Percentiles rank a stretch among this genome's conserved stretches.
Evolutionary conservation across 116 monocot species (phyloP).

Genomic region (Cymodocea nodosa): DNA sequence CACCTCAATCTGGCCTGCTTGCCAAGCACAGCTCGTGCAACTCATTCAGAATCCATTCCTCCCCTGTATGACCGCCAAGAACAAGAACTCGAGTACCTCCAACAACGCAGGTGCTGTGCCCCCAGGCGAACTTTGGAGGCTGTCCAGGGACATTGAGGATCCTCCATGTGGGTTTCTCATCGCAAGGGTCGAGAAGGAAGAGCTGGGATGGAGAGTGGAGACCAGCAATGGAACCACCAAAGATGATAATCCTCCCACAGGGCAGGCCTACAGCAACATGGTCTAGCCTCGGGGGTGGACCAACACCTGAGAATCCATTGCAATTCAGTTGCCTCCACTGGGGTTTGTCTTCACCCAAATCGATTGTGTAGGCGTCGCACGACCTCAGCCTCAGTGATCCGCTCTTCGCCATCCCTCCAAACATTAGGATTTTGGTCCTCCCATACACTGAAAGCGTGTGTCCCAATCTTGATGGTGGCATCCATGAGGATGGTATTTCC

Average conservation of each 20-base stretch:
- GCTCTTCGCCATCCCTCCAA: slow-evolving; percentile 75
- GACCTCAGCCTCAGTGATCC: slow-evolving; percentile 55
- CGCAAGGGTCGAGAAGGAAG: slow-evolving; percentile 50
- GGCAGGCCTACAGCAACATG: slow-evolving; percentile 74
- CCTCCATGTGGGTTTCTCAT: slow-evolving; percentile 59
- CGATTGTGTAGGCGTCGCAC: slow-evolving; percentile 64
- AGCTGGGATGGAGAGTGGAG: slow-evolving; percentile 56
- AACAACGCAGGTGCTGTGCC: slow-evolving; percentile 56
- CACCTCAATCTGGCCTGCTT: slow-evolving; percentile 1
- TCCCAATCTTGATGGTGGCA: slow-evolving; percentile 67
- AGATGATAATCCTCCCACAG: slow-evolving; percentile 56
- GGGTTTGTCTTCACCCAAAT: slow-evolving; percentile 50
- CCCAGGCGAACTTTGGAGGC: slow-evolving; percentile 58
- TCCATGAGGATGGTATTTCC: slow-evolving; percentile 60
- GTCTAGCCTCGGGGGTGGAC: slow-evolving; percentile 72
- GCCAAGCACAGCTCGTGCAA: slow-evolving; percentile 48
- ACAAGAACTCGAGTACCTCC: slow-evolving; percentile 51
- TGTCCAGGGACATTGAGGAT: slow-evolving; percentile 53
- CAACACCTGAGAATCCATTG: slow-evolving; percentile 61
- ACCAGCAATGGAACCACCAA: slow-evolving; percentile 61
- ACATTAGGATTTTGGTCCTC: slow-evolving; percentile 66
- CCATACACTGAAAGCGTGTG: slow-evolving; percentile 61
- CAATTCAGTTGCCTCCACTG: slow-evolving; percentile 63
- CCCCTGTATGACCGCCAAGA: slow-evolving; percentile 54
- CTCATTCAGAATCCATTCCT: slow-evolving; percentile 66